Percentiles rank a stretch among this genome's conserved stretches.
Conservation (phyloP, 1,139 yeast genomes). For the Pichia sp. region DNA sequence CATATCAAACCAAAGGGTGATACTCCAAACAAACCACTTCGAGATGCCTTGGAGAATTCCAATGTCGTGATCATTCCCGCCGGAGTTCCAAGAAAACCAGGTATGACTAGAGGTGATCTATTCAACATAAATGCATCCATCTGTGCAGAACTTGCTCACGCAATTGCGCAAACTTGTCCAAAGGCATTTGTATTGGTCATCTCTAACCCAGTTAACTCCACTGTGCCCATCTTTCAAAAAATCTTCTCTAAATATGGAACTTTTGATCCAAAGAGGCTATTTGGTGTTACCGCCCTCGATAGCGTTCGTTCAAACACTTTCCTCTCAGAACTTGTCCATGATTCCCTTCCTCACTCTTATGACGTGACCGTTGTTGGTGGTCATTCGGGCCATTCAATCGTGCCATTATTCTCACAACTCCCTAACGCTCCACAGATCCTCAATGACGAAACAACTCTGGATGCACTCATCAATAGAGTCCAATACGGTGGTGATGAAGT, state of each 20-base stretch:
- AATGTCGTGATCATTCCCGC: conserved; percentile 88
- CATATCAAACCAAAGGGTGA: conserved; percentile 46
- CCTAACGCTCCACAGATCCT: conserved; percentile 42
- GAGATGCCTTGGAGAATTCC: conserved; percentile 57
- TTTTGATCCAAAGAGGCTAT: conserved; percentile 71
- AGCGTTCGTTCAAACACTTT: conserved; percentile 86
- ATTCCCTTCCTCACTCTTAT: conserved; percentile 32
- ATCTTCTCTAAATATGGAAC: conserved; percentile 68
- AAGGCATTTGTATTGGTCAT: conserved; percentile 71
- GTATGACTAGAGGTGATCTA: conserved; percentile 96
- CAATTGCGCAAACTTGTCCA: conserved; percentile 68
- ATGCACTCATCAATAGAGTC: conserved; percentile 73
- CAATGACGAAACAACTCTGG: conserved; percentile 40
- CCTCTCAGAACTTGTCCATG: conserved; percentile 37
- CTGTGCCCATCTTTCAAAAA: conserved; percentile 90
- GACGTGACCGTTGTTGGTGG: conserved; percentile 90
- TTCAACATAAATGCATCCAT: conserved; percentile 91
- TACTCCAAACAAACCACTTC: conserved; percentile 38
- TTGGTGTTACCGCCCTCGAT: conserved; percentile 92
- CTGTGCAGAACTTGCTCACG: conserved; percentile 75
- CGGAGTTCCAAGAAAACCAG: conserved; percentile 97
- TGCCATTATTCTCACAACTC: conserved; percentile 66
- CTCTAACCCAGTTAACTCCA: conserved; percentile 94
- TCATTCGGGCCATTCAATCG: conserved; percentile 93
- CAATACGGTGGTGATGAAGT: conserved; percentile 98